These are phyloP conservation scores for Pythium plurisporium DNA, from an alignment of 352 stramenopile species.

Conservation along the genomic window DNA sequence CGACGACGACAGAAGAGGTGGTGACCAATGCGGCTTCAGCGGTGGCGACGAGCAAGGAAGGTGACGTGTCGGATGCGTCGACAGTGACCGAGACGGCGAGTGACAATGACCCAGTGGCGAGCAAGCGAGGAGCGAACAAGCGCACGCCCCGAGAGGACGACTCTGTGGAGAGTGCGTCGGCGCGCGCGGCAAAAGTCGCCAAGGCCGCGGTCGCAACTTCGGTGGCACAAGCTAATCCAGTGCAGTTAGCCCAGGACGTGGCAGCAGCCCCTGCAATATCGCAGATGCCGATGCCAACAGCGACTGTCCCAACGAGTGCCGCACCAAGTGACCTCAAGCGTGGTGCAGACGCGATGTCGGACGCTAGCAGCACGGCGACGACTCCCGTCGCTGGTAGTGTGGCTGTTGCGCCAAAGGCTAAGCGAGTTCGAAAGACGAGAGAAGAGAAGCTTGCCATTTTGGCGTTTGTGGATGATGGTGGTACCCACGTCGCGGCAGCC, in stretches of 20 bases:
- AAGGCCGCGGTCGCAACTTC: neutral
- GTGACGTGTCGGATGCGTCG: conserved; percentile 5
- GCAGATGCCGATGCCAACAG: neutral
- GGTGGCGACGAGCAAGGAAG: neutral
- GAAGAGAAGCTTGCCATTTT: conserved; percentile 84
- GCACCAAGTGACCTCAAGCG: conserved; percentile 14
- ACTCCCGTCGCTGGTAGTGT: neutral
- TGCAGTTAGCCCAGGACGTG: neutral
- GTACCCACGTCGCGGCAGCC: conserved; percentile 65
- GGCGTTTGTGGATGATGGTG: conserved; percentile 71
- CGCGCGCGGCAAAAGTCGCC: neutral
- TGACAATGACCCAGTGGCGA: neutral
- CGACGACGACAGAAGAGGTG: neutral
- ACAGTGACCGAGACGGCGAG: neutral
- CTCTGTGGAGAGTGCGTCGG: neutral
- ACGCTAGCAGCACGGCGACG: neutral
- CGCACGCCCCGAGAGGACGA: neutral
- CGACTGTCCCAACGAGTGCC: neutral
- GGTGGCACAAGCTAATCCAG: neutral
- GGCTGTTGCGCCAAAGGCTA: conserved; percentile 22
- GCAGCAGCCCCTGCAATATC: neutral
- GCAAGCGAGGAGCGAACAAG: neutral
- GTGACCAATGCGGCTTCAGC: neutral
- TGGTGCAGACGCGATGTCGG: neutral
- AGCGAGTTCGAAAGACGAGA: conserved; percentile 79